These are phyloP conservation scores for Chlamydomonas reinhardtii DNA, from an alignment of 163 green algal genomes.

Conservation along the genomic window DNA sequence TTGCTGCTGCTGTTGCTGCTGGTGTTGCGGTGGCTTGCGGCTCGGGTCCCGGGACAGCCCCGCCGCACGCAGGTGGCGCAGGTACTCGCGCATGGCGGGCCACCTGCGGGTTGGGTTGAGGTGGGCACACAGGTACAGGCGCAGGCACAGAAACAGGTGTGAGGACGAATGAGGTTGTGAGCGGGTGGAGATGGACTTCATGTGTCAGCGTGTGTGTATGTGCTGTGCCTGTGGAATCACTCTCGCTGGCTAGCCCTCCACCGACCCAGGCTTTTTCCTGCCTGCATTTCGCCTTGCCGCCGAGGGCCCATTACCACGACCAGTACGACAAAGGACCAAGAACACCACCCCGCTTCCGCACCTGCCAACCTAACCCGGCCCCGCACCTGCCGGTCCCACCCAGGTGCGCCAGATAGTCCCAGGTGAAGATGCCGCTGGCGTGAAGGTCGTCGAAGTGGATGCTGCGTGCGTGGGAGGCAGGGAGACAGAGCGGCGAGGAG, in stretches of 20 bases:
- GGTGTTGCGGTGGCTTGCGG: neutral
- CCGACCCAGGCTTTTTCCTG: too few relatives aligned
- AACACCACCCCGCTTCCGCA: too few relatives aligned
- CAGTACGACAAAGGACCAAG: too few relatives aligned
- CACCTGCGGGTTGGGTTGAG: neutral
- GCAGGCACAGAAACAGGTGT: too few relatives aligned
- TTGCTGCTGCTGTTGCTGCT: neutral
- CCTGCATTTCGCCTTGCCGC: too few relatives aligned
- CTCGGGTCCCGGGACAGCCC: conserved; percentile 5
- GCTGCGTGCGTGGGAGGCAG: conserved; percentile 36
- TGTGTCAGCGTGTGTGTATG: too few relatives aligned
- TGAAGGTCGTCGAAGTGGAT: conserved; percentile 82
- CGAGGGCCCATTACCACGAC: too few relatives aligned
- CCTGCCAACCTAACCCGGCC: neutral
- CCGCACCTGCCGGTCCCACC: conserved; percentile 55
- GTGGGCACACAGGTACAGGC: neutral
- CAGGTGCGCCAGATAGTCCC: conserved; percentile 69
- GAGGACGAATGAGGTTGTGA: too few relatives aligned
- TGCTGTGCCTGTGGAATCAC: too few relatives aligned
- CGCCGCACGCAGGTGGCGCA: neutral
- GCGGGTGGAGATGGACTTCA: too few relatives aligned
- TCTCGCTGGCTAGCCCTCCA: too few relatives aligned
- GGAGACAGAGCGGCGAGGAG: neutral
- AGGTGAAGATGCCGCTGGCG: conserved; percentile 73
- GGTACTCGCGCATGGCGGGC: conserved; percentile 31